Evolutionary conservation across 1,284 basidiomycete species (phyloP).

Genomic region (Ustilago sp.): DNA sequence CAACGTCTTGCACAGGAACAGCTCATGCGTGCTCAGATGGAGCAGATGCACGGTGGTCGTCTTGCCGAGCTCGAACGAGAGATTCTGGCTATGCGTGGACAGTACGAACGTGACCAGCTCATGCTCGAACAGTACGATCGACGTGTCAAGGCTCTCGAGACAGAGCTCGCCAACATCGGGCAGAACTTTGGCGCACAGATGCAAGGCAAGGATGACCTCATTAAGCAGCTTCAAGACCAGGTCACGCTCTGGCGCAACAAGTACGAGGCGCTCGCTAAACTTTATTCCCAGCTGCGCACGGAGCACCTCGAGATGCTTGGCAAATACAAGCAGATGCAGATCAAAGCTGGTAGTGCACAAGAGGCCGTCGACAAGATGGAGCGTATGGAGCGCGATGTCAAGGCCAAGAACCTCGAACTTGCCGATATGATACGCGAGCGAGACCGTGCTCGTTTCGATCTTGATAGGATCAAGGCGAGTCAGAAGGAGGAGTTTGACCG

Average conservation of each 20-base stretch:
- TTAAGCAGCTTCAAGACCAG: conserved; percentile 95
- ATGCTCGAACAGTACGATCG: conserved; percentile 97
- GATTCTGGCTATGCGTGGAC: conserved; percentile 90
- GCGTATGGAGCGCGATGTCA: conserved; percentile 97
- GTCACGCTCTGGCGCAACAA: conserved; percentile 97
- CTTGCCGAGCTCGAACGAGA: conserved; percentile 89
- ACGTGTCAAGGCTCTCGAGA: conserved; percentile 94
- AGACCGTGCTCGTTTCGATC: conserved; percentile 93
- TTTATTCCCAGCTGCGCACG: conserved; percentile 96
- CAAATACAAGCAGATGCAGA: conserved; percentile 96
- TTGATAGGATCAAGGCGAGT: conserved; percentile 89
- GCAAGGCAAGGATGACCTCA: conserved; percentile 91
- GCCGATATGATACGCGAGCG: conserved; percentile 99
- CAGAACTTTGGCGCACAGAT: conserved; percentile 88
- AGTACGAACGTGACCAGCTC: conserved; percentile 98
- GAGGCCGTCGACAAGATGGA: conserved; percentile 99
- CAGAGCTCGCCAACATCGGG: conserved; percentile 83
- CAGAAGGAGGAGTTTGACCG: conserved; percentile 97
- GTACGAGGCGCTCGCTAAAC: conserved; percentile 97
- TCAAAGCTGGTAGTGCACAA: conserved; percentile 97
- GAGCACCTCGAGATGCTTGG: conserved; percentile 97
- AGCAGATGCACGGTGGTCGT: conserved; percentile 73
- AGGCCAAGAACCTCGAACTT: conserved; percentile 96
- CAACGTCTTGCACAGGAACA: conserved; percentile 90
- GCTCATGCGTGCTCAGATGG: conserved; percentile 79